Base-by-base conservation (phyloP, 805 yeast genomes). In the Lipomyces spencermartinsiae region DNA sequence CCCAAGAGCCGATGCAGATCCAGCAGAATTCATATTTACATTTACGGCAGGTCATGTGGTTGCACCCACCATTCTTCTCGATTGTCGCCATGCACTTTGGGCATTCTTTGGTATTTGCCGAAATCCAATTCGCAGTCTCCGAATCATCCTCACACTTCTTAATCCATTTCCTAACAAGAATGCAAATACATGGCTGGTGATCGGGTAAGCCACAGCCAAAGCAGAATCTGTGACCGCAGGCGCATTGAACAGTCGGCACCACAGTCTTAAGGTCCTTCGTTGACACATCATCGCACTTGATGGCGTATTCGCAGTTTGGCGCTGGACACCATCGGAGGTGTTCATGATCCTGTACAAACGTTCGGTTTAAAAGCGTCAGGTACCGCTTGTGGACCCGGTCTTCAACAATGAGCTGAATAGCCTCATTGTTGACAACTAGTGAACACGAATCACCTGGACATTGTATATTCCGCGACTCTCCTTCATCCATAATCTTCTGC, bases 21-120 rank as follows among this genome's bases (percentile, higher is more conserved):
- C 99, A 95, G 78, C 99, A 95, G 76, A 93, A 95, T 76, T 93
- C 91, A 76, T 86, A 79, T 12, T 77, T 76, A 78, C 99, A 95
- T 67, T 87, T 88, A 2, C 85, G 82, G 78, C 99, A 95, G 0
- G 87, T 84, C 97, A 95, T 94, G 79, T 95, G 99, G 78, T 94
- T 94, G 80, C 99, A 95, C 0, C 99, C 99, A 29, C 98, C 98
- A 76, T 90, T 90, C 74, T 94, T 93, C 76, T 95, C 98, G 70
- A 94, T 95, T 35, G 87, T 81, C 0, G 92, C 81, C 9, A 81
- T 80, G 80, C 99, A 95, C 74, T 86, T 86, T 0, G 97, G 97
- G 78, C 99, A 95, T 58, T 86, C 85, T 73, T 92, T 89, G 0
- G 99, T 92, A 77, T 94, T 89, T 2, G 90, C 87, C 2, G 87